Conservation (phyloP, 192 early-diverging fungal species). For the Coemansia sp. region DNA sequence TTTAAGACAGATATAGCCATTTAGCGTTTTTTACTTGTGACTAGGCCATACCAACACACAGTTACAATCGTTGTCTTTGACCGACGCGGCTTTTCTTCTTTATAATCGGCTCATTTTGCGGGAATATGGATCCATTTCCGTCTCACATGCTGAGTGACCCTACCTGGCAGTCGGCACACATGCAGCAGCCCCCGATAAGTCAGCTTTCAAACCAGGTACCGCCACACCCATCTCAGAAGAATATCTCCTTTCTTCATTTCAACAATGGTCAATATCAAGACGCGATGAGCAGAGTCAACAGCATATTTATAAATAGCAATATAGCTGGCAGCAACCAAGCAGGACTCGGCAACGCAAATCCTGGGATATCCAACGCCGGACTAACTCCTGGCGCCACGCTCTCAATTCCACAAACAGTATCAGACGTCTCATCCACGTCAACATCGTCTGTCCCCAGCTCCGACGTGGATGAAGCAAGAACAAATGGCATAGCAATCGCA, state of each 20-base stretch:
- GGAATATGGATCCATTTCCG: constrained; percentile 36
- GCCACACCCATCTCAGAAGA: background rate
- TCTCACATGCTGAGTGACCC: constrained; percentile 26
- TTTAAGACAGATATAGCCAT: background rate
- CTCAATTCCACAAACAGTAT: background rate
- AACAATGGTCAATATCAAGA: constrained; percentile 5
- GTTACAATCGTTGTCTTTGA: background rate
- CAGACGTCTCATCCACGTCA: background rate
- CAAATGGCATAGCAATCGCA: constrained; percentile 1
- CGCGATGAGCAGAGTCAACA: constrained; percentile 9
- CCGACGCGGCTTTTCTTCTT: background rate
- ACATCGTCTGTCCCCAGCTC: background rate
- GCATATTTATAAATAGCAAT: constrained; percentile 1
- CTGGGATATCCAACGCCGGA: background rate
- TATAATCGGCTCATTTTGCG: background rate
- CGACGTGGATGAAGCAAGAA: background rate
- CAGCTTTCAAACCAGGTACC: background rate
- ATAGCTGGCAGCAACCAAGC: background rate
- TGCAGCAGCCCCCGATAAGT: constrained; percentile 11
- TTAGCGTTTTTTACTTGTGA: background rate
- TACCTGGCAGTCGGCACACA: constrained; percentile 39
- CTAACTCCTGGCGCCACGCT: background rate
- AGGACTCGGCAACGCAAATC: background rate
- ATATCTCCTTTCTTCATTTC: background rate
- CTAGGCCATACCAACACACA: background rate